A percentile compares a stretch with the other conserved stretches of the same genome.
These are phyloP conservation scores for Clonostachys solani DNA, from an alignment of 2,329 filamentous ascomycete genomes.

Conservation along the genomic window DNA sequence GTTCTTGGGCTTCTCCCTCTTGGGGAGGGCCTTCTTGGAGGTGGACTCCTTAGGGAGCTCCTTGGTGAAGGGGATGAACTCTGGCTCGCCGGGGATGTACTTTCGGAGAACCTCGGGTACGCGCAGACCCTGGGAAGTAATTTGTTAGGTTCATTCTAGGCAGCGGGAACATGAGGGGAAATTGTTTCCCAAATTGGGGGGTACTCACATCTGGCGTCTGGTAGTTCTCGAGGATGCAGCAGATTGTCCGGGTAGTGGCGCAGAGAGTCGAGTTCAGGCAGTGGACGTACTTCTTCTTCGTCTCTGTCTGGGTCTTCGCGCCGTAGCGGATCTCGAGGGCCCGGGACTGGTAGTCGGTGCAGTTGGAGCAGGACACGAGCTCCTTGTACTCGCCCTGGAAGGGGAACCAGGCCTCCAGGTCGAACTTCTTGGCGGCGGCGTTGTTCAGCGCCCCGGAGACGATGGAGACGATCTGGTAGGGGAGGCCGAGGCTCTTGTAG, in stretches of 20 bases:
- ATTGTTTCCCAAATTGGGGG: not conserved
- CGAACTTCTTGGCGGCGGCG: constrained; percentile 77
- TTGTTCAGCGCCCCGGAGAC: constrained; percentile 94
- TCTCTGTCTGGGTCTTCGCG: constrained; percentile 78
- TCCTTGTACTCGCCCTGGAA: constrained; percentile 98
- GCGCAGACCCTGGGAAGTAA: constrained; percentile 55
- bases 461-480: constrained; percentile 89
- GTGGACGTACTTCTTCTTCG: constrained; percentile 89
- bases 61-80: constrained; percentile 85
- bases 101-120: constrained; percentile 82
- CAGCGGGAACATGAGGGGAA: too few relatives aligned
- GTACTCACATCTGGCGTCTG: constrained; percentile 75
- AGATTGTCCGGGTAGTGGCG: constrained; percentile 87
- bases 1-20: constrained; percentile 23
- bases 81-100: constrained; percentile 85
- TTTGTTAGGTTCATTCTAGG: too few relatives aligned
- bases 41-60: constrained; percentile 70
- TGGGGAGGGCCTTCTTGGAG: constrained; percentile 19
- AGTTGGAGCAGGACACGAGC: constrained; percentile 95
- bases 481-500: constrained; percentile 83
- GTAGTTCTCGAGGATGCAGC: constrained; percentile 95
- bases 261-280: constrained; percentile 86
- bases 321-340: constrained; percentile 92
- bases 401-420: constrained; percentile 94
- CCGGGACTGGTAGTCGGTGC: constrained; percentile 94